These are phyloP conservation scores for Thielaviopsis ethacetica DNA, from an alignment of 2,329 filamentous ascomycete species.

Conservation along the genomic window DNA sequence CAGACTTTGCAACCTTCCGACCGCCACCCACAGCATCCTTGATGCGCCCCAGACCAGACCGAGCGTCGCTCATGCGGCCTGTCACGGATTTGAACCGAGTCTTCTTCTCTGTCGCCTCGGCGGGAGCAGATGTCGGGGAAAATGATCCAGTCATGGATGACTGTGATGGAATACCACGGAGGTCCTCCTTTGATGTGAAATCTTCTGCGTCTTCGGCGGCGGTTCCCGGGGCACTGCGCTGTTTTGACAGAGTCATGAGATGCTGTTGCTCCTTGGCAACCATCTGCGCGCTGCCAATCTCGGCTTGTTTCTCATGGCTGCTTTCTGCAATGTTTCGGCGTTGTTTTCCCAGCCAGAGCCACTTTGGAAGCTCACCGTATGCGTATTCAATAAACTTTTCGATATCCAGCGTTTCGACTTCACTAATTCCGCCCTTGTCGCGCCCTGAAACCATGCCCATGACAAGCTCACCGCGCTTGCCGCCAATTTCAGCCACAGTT, in stretches of 20 bases:
- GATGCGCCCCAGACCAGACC: slow-evolving; percentile 68
- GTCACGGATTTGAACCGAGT: slow-evolving; percentile 66
- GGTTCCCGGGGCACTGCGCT: slow-evolving; percentile 23
- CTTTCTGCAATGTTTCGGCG: slow-evolving; percentile 40
- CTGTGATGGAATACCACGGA: slow-evolving; percentile 25
- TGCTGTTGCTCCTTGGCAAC: slow-evolving; percentile 10
- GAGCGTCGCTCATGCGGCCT: slow-evolving; percentile 62
- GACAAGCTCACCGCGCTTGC: slow-evolving; percentile 85
- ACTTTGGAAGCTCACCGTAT: slow-evolving; percentile 72
- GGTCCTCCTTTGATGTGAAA: slow-evolving; percentile 28
- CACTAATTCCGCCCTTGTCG: slow-evolving; percentile 78
- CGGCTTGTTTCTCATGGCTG: slow-evolving; percentile 29
- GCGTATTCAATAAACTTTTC: slow-evolving; percentile 66
- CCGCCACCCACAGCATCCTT: slow-evolving; percentile 63
- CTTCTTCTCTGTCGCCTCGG: slow-evolving; percentile 27
- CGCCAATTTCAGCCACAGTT: slow-evolving; percentile 81
- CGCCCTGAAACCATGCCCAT: slow-evolving; percentile 83
- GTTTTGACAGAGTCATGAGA: not conserved
- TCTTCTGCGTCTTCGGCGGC: slow-evolving; percentile 17
- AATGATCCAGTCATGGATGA: slow-evolving; percentile 5
- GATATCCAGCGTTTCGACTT: slow-evolving; percentile 82
- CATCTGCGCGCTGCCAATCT: slow-evolving; percentile 19
- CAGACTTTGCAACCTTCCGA: slow-evolving; percentile 34
- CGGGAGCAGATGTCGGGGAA: slow-evolving; percentile 14
- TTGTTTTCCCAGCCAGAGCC: slow-evolving; percentile 87